Base-by-base conservation (phyloP, 1,139 yeast species). In the Arxiozyma telluris region DNA sequence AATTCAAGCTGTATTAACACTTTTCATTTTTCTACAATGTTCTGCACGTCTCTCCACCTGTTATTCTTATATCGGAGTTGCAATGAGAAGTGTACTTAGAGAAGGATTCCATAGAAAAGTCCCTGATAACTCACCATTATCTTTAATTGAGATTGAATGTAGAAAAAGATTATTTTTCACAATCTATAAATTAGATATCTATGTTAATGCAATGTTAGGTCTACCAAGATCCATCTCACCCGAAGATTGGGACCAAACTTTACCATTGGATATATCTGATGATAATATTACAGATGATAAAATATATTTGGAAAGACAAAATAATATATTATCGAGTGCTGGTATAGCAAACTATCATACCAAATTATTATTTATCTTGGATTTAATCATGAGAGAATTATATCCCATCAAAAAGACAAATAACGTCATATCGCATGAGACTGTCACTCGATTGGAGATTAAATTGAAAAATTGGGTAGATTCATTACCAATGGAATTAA, bases 61-160 rank as follows among this genome's bases (percentile, higher is more conserved):
- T 70, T 90, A 90, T 68, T 84, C 96, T 0, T 90, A 88, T 68
- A 87, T 89, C 60, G 96, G 97, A n/a, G 85, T 88, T 52, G 97
- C 96, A 0, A 73, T 90, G 62, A 76, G 97, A 65, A 84, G 93
- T 51, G 96, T 96, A 0, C 72, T 90, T 52, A 79, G 94, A 59
- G 94, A 89, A 64, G 98, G 98, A 0, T 74, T 88, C 41, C 98
- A 90, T 68, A 76, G 97, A 59, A 84, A 84, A 62, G 75, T 87
- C 3, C 58, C 60, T 7, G 55, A 56, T n/a, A 55, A 52, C 18
- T 64, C 80, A 77, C 62, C 59, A 1, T 81, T 87, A 62, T 85
- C 86, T 61, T 95, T 96, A 0, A 84, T 89, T 48, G 96, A 88
- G 67, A 74, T 84, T 43, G 97, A 91, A 66, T 87, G 89, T 43